Evolutionary conservation across 306 rosid species (phyloP).

Genomic region (Rosa lucieae): DNA sequence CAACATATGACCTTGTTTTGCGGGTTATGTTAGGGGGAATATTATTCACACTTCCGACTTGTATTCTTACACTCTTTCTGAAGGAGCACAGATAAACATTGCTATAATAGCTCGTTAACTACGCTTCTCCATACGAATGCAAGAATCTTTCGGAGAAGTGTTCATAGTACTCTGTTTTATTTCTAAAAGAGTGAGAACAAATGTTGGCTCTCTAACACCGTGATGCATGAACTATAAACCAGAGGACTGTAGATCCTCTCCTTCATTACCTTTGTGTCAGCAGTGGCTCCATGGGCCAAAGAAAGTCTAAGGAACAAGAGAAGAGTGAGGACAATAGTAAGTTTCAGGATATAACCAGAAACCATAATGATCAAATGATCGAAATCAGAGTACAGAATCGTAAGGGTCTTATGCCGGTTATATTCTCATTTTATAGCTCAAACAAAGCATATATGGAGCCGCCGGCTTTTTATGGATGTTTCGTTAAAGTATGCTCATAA

Average conservation of each 20-base stretch:
- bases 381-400: background rate
- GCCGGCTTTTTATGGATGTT: slow-evolving; percentile 43
- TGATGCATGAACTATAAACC: background rate
- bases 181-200: background rate
- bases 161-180: background rate
- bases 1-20: background rate
- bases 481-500: slow-evolving; percentile 24
- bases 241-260: background rate
- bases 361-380: background rate
- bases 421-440: slow-evolving; percentile 36
- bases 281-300: slow-evolving; percentile 43
- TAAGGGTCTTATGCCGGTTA: slow-evolving; percentile 8
- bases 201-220: background rate
- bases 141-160: background rate
- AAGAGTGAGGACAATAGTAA: slow-evolving; percentile 29
- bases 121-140: background rate
- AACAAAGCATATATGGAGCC: slow-evolving; percentile 4
- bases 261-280: slow-evolving; percentile 38
- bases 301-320: slow-evolving; percentile 37
- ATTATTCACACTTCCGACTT: background rate
- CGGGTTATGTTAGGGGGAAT: background rate
- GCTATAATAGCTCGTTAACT: background rate
- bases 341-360: slow-evolving; percentile 31
- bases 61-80: background rate
- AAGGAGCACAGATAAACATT: background rate